Conservation (phyloP, 2,329 filamentous ascomycete genomes). For the Sarocladiaceae sp. region DNA sequence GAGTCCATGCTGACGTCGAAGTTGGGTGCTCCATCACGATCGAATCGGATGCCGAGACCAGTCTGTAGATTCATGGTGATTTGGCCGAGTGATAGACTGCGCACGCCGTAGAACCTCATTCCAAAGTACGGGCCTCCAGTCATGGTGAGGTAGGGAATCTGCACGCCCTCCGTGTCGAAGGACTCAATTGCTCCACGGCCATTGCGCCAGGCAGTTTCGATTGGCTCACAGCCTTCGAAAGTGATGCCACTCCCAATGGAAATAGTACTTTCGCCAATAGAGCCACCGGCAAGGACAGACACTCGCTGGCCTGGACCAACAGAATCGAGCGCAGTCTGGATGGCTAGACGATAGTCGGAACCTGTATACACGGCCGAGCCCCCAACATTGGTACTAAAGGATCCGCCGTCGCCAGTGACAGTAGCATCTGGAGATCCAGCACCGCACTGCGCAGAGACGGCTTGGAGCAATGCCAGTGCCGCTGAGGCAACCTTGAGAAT, state of each 20-base stretch:
- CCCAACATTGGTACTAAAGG: slow-evolving; percentile 41
- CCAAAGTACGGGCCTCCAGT: slow-evolving; percentile 56
- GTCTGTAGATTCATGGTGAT: slow-evolving; percentile 52
- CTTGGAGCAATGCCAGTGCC: not conserved
- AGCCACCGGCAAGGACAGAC: slow-evolving; percentile 49
- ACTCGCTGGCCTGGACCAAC: slow-evolving; percentile 49
- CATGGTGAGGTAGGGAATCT: slow-evolving; percentile 54
- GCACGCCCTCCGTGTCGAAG: slow-evolving; percentile 40
- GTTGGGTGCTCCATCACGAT: slow-evolving; percentile 49
- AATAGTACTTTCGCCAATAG: slow-evolving; percentile 50
- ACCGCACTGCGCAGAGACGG: slow-evolving; percentile 38
- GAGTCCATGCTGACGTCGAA: slow-evolving; percentile 49
- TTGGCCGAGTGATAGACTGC: slow-evolving; percentile 41
- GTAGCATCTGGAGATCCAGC: slow-evolving; percentile 39
- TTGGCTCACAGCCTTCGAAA: slow-evolving; percentile 56
- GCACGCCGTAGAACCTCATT: slow-evolving; percentile 49
- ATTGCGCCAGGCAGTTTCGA: slow-evolving; percentile 36
- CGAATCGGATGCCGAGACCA: slow-evolving; percentile 54
- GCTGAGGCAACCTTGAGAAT: not conserved
- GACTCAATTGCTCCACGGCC: slow-evolving; percentile 52
- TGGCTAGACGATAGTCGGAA: slow-evolving; percentile 48
- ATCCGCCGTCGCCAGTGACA: slow-evolving; percentile 41
- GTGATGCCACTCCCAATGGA: slow-evolving; percentile 47
- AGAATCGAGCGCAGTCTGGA: slow-evolving; percentile 49
- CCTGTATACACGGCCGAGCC: slow-evolving; percentile 45